Percentiles rank a stretch among this genome's conserved stretches.
Conservation (phyloP, 768 basidiomycete genomes). For the Leccinum sublutescens region DNA sequence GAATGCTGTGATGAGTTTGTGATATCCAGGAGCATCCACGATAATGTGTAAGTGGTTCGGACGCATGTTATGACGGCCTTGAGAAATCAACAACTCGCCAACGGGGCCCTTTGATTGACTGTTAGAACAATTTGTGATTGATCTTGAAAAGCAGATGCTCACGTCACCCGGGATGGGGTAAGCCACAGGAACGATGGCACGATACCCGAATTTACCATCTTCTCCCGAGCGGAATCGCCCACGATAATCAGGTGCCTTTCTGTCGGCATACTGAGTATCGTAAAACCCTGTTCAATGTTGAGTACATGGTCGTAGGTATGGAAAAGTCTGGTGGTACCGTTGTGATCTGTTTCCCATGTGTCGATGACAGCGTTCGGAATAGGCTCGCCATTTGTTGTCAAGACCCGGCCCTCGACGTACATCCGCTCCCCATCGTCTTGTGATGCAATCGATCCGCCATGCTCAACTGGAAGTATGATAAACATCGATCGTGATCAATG, state of each 20-base stretch:
- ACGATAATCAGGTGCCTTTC: conserved; percentile 65
- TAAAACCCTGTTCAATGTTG: conserved; percentile 27
- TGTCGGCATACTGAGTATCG: conserved; percentile 53
- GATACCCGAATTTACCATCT: conserved; percentile 67
- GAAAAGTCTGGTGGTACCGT: conserved; percentile 39
- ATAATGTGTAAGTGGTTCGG: conserved; percentile 81
- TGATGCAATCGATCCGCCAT: conserved; percentile 67
- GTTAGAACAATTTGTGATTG: conserved; percentile 10
- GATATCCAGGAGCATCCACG: conserved; percentile 69
- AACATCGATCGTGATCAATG: neutral
- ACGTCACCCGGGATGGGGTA: conserved; percentile 80
- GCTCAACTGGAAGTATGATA: conserved; percentile 46
- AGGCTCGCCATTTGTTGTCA: conserved; percentile 58
- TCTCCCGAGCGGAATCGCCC: conserved; percentile 58
- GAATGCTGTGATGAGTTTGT: conserved; percentile 68
- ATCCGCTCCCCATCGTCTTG: conserved; percentile 86
- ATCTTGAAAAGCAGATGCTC: conserved; percentile 14
- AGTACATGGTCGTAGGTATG: conserved; percentile 7
- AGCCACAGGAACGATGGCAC: conserved; percentile 63
- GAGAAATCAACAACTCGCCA: conserved; percentile 50
- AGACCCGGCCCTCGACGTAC: conserved; percentile 72
- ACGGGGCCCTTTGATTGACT: conserved; percentile 57
- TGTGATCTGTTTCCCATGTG: conserved; percentile 79
- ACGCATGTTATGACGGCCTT: conserved; percentile 72
- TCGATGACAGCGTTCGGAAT: conserved; percentile 67